Evolutionary conservation across 306 rosid species (phyloP), one percentile per base, ranked within the genome.

Genomic region (Casuarina glauca): DNA sequence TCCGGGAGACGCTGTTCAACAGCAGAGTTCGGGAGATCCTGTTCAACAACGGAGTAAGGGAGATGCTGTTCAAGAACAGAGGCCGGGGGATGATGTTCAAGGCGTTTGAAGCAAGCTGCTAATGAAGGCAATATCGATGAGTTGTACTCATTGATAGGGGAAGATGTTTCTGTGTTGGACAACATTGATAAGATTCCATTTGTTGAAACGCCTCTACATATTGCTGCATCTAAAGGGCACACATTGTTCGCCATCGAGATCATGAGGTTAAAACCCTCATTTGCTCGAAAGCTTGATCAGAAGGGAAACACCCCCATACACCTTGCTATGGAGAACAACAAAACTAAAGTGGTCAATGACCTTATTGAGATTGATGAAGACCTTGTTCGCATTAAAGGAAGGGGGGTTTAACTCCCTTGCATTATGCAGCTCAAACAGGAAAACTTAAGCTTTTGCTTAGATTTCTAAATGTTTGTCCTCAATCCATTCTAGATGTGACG

Each of bases 191-290:
- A 26, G 32, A 26, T 26, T 26, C 32, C 32, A 26, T 58, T 58
- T 58, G 35, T 58, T 19, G 68, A 77, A 0, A 77, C 63, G 3
- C 80, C 80, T 12, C 16, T 77, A 7, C 80, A 77, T 9, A 16
- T 43, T 2, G 69, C 80, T n/a, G 66, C 69, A 6, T 42, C 39
- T 52, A 26, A 13, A 12, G 74, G 75, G 15, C 67, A 69, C 26
- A 57, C 36, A 20, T 39, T 9, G 11, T 68, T 69, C 32, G 32
- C 32, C 32, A 26, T 26, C 32, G 32, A 26, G 32, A 0, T 26
- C 32, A 26, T 26, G 32, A 26, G 32, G 32, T 26, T 26, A 26
- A 26, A 26, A 26, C 32, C 32, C 32, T 26, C 32, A 26, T 26
- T 32, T 74, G 51, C 4, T 3, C 1, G 44, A 42, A 57, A 68